Percentiles rank a stretch among this genome's conserved stretches.
phyloP scores from a whole-genome alignment of 1,139 yeast genomes.

The Zygoascus sp. region DNA sequence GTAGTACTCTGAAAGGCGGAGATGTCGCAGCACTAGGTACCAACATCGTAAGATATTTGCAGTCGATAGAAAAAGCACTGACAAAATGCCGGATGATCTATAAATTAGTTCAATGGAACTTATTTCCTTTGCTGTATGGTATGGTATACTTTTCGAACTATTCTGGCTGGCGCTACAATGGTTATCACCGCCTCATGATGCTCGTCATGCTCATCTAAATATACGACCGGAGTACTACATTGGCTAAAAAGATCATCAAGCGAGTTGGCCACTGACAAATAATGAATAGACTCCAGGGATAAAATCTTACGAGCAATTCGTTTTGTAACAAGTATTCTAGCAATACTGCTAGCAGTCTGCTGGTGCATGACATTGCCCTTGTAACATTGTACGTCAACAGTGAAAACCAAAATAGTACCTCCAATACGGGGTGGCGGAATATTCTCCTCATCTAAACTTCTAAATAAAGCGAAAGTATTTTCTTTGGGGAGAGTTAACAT shows the following conservation, averaged over 20 bases:
- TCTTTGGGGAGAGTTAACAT: too few species aligned
- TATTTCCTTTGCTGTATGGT: too few species aligned
- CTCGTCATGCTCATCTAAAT: background rate
- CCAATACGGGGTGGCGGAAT: background rate
- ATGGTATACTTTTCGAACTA: background rate
- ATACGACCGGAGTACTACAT: background rate
- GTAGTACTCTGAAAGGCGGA: background rate
- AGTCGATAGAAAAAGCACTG: background rate
- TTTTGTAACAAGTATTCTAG: background rate
- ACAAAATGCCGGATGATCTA: background rate
- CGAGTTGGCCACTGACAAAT: background rate
- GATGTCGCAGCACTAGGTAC: background rate
- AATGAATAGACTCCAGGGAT: background rate
- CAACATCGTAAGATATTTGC: background rate
- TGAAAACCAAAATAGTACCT: background rate
- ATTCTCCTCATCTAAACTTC: background rate
- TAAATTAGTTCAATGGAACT: too few species aligned
- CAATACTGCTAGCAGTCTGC: background rate
- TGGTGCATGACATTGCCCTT: background rate
- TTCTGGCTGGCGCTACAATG: background rate
- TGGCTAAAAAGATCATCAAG: background rate
- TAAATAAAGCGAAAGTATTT: background rate
- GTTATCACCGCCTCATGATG: conserved; percentile 7
- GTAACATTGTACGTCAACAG: background rate
- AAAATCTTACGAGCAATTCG: background rate